Conservation (phyloP, 2,329 filamentous ascomycete species). For the Verticillium klebahnii region DNA sequence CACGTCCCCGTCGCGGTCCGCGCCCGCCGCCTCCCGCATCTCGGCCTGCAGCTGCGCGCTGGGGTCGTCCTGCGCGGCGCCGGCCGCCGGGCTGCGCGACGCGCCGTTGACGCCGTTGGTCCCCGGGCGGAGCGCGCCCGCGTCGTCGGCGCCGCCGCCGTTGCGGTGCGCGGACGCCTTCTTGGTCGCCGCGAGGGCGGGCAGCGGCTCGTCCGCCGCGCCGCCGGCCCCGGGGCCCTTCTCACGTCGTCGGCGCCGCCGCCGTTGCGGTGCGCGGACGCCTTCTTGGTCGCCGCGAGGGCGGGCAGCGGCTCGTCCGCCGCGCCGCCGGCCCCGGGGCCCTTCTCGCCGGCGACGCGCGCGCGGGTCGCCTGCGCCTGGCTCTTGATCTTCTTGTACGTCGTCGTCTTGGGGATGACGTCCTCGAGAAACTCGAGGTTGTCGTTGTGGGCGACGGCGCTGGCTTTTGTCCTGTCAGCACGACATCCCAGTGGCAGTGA, state of each 20-base stretch:
- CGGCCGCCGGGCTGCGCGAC: not conserved
- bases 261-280: slow-evolving; percentile 16
- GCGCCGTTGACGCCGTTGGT: slow-evolving; percentile 11
- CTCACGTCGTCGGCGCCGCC: slow-evolving; percentile 26
- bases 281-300: slow-evolving; percentile 17
- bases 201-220: slow-evolving; percentile 19
- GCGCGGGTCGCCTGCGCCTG: slow-evolving; percentile 46
- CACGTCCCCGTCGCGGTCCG: slow-evolving; percentile 45
- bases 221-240: slow-evolving; percentile 17
- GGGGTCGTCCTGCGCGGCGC: slow-evolving; percentile 31
- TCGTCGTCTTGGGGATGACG: slow-evolving; percentile 79
- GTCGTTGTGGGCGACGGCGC: slow-evolving; percentile 80
- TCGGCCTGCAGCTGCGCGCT: slow-evolving; percentile 52
- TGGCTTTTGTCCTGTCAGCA: slow-evolving; percentile 47
- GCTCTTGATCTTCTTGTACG: slow-evolving; percentile 75
- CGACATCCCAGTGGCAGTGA: too few relatives aligned
- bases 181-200: slow-evolving; percentile 16
- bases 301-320: slow-evolving; percentile 18
- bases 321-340: slow-evolving; percentile 6
- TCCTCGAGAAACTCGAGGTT: slow-evolving; percentile 94
- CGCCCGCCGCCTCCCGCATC: slow-evolving; percentile 40
- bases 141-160: not conserved
- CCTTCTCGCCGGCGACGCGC: slow-evolving; percentile 40
- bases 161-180: slow-evolving; percentile 18
- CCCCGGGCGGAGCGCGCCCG: not conserved